Conservation (phyloP, 257 asterid genomes). For the Nicotiana tabacum region DNA sequence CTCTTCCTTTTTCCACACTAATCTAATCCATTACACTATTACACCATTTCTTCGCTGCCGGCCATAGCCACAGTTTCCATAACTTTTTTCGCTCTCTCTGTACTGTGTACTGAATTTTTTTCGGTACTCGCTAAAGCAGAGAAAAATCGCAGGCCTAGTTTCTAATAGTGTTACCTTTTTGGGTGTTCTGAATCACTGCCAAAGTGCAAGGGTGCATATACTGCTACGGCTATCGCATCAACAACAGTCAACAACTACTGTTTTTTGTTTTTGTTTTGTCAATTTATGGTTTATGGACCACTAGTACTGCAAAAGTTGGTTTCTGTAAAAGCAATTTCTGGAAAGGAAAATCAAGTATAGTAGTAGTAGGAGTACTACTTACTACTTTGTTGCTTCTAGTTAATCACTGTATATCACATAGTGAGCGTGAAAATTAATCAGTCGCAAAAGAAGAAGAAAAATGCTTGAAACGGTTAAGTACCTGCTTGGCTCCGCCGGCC, state of each 20-base stretch:
- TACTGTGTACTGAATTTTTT: slow-evolving; percentile 1
- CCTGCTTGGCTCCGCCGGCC: slow-evolving; percentile 70
- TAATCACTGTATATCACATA: not conserved
- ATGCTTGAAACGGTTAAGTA: slow-evolving; percentile 78
- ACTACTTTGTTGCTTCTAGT: not conserved
- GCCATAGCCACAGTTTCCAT: not conserved
- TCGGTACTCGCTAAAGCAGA: not conserved
- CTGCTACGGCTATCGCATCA: not conserved
- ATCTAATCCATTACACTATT: not conserved
- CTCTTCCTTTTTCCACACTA: slow-evolving; percentile 3
- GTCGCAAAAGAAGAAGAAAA: not conserved
- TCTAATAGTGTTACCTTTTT: not conserved
- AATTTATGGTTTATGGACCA: not conserved
- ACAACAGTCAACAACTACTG: not conserved
- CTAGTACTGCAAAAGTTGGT: slow-evolving; percentile 6
- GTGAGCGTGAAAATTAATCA: not conserved
- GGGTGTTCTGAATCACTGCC: slow-evolving; percentile 1
- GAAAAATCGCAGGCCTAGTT: not conserved
- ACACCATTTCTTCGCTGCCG: not conserved
- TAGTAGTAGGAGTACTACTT: not conserved
- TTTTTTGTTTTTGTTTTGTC: not conserved
- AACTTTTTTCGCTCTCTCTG: not conserved
- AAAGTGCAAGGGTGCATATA: not conserved
- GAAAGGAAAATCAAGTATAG: not conserved
- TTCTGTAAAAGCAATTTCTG: not conserved